phyloP scores from a whole-genome alignment of 2,329 filamentous ascomycete genomes.

The Fusarium palustre region DNA sequence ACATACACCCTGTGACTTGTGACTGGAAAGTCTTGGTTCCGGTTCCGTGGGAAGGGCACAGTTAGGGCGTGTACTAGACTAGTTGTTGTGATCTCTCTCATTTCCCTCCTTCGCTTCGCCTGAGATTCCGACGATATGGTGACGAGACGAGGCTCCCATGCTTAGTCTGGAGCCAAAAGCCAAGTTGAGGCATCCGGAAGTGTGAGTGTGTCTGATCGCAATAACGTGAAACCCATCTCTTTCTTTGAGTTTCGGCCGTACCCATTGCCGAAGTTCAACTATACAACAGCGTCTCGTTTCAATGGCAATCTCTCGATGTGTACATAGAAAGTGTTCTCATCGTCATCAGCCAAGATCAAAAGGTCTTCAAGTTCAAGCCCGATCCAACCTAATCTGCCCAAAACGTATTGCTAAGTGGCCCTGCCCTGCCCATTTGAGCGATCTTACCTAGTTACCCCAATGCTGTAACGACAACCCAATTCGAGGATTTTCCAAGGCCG shows the following conservation, averaged over 20 bases:
- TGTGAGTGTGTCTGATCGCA: background rate
- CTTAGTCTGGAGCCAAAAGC: conserved; percentile 1
- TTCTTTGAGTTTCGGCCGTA: conserved; percentile 8
- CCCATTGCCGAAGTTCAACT: conserved; percentile 20
- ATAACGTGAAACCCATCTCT: conserved; percentile 17
- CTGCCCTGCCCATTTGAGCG: conserved; percentile 4
- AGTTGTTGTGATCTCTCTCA: conserved; percentile 6
- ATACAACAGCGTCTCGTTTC: background rate
- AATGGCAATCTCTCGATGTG: background rate
- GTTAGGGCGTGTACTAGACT: conserved; percentile 3
- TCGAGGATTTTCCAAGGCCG: conserved; percentile 35
- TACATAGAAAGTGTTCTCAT: conserved; percentile 8
- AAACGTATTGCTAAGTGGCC: conserved; percentile 9
- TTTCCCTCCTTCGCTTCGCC: conserved; percentile 23
- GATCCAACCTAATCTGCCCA: conserved; percentile 14
- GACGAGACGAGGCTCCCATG: conserved; percentile 41
- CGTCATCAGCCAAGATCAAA: conserved; percentile 25
- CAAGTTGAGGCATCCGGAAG: background rate
- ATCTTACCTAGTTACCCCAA: conserved; percentile 15
- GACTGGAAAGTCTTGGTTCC: conserved; percentile 6
- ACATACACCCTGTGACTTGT: background rate
- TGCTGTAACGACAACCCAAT: conserved; percentile 25
- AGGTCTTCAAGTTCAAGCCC: conserved; percentile 18
- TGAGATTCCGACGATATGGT: conserved; percentile 37
- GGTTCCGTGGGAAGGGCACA: conserved; percentile 15